A percentile compares a stretch with the other conserved stretches of the same genome.
These are phyloP conservation scores for Fusarium torulosum DNA, from an alignment of 2,329 filamentous ascomycete species.

Conservation along the genomic window DNA sequence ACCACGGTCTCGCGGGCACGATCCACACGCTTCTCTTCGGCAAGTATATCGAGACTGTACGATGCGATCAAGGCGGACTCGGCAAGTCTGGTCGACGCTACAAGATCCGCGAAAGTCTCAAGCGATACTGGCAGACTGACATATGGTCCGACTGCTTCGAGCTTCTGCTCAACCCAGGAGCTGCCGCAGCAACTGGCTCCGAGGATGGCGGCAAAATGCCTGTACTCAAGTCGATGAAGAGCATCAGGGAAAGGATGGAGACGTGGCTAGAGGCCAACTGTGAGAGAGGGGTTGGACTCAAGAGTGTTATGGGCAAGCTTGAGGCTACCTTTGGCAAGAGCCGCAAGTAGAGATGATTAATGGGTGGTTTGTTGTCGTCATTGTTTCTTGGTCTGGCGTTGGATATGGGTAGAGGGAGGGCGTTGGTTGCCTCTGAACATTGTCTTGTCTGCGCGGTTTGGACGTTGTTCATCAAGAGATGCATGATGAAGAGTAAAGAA, in stretches of 20 bases:
- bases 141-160: conserved; percentile 89
- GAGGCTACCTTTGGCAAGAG: conserved; percentile 63
- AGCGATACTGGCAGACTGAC: conserved; percentile 96
- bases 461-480: conserved; percentile 15
- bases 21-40: conserved; percentile 92
- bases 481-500: conserved; percentile 22
- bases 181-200: conserved; percentile 70
- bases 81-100: conserved; percentile 77
- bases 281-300: conserved; percentile 82
- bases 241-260: conserved; percentile 84
- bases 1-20: conserved; percentile 90
- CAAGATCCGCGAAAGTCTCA: conserved; percentile 83
- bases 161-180: conserved; percentile 84
- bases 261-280: conserved; percentile 82
- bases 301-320: conserved; percentile 74
- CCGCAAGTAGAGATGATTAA: conserved; percentile 45
- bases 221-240: conserved; percentile 76
- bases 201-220: conserved; percentile 80
- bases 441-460: conserved; percentile 11
- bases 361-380: neutral
- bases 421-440: conserved; percentile 16
- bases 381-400: conserved; percentile 37
- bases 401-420: conserved; percentile 12
- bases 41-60: conserved; percentile 88
- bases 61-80: conserved; percentile 66